Base-by-base conservation (phyloP, 1,139 yeast genomes). In the Candida smagusa region DNA sequence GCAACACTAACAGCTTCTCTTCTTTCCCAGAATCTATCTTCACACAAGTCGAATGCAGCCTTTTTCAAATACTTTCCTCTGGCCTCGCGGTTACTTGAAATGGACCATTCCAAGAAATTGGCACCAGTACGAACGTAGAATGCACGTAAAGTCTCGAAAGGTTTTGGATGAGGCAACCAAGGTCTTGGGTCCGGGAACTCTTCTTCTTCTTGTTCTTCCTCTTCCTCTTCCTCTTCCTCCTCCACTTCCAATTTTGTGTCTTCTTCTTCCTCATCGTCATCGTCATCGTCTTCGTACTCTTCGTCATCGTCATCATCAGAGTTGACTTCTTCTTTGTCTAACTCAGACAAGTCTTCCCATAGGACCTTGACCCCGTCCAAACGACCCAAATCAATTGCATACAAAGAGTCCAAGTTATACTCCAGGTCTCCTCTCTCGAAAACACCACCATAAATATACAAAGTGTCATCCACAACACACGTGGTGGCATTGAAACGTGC, bases 11-110 rank as follows among this genome's bases (percentile, higher is more conserved):
- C 82, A 51, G 84, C 94, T 55, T 92, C 97, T 65, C 97, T 81
- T 67, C 97, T 84, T 58, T 92, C 97, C 97, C 97, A 92, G 94
- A 96, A 92, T 65, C 97, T 78, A 47, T 84, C 94, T 62, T 90
- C 96, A 59, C 95, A 84, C 44, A 90, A 64, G 49, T 89, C 97
- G 58, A 92, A 92, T 0, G 97, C 85, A 30, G 86, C 84, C 43
- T 85, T 83, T 65, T 90, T 89, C 59, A 92, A 74, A 52, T 87
- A 84, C 59, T 92, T 92, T 39, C 96, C 97, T 51, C 95, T 78
- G n/a, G 88, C 82, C 41, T 86, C 92, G 50, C 86, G 74, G 49
- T 86, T 82, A 52, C 84, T 83, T 2, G 94, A 82, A 47, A 85
- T 84, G 2, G 95, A 89, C 97, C 97, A 92, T 57, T 88, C 89